Evolutionary conservation across 2,329 filamentous ascomycete genomes (phyloP), one percentile per base, ranked within the genome.

Genomic region (Emergomyces orientalis): DNA sequence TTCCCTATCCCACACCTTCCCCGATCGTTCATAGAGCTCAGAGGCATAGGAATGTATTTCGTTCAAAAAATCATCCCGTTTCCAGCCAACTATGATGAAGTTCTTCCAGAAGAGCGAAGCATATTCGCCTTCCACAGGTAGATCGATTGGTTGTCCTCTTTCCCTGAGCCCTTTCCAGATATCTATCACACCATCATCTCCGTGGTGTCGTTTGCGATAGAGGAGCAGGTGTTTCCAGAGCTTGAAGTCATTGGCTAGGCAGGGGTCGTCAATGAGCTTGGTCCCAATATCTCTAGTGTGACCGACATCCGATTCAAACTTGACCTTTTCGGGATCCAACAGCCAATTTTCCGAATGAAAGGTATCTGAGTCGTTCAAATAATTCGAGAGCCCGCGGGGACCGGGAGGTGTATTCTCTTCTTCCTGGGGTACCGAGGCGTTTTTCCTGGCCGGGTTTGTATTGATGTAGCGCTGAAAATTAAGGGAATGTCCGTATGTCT

Each of bases 171-270:
- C 76, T 56, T 73, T 69, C 73, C 75, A 80, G 41, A 80, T 77
- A 51, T 73, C 70, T 39, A 75, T 64, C 19, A 75, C 76, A 5
- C 78, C 78, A 56, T 73, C 66, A 32, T 76, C 71, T 13, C 78
- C 78, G 66, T 79, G 74, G 61, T 74, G 73, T 2, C 77, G 75
- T 64, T 76, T 75, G 32, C 76, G 74, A 64, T 77, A 77, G 13
- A 72, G 69, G n/a, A 80, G 69, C 32, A 80, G 66, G 52, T 79
- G 73, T 49, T 74, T 73, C 78, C 78, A 80, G 17, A 80, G 69
- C n/a, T 71, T 67, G 61, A 78, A 73, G 65, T 80, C 72, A 51
- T 72, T 64, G 30, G 67, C 68, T 63, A 70, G 64, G 5, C 60
- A 64, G 4, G 72, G 67, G 43, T 69, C 63, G 60, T 80, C 76